These are phyloP conservation scores for Candida takata DNA, from an alignment of 805 yeast genomes.

Conservation along the genomic window DNA sequence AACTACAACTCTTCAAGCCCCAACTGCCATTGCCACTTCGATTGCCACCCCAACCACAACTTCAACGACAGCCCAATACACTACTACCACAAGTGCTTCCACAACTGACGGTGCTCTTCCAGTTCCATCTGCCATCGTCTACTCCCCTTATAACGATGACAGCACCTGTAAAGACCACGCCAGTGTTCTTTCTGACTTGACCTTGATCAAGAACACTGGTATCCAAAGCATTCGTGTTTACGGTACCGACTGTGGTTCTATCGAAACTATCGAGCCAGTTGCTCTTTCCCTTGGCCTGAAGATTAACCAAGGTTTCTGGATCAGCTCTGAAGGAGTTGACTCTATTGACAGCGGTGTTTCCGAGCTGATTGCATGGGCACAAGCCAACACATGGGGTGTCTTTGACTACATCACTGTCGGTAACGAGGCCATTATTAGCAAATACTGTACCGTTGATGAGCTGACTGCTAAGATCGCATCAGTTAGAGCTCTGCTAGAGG, in stretches of 20 bases:
- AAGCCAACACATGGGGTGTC: conserved; percentile 57
- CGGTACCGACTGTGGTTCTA: conserved; percentile 79
- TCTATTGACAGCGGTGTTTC: conserved; percentile 57
- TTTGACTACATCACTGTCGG: conserved; percentile 78
- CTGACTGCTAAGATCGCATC: conserved; percentile 56
- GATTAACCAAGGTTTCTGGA: conserved; percentile 87
- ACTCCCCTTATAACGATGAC: conserved; percentile 71
- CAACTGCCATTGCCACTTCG: conserved; percentile 18
- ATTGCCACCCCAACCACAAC: conserved; percentile 14
- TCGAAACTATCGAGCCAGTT: conserved; percentile 57
- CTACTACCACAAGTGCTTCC: conserved; percentile 25
- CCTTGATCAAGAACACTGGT: conserved; percentile 50
- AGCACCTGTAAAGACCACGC: conserved; percentile 57
- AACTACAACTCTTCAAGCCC: conserved; percentile 13
- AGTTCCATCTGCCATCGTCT: conserved; percentile 55
- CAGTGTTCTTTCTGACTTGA: conserved; percentile 52
- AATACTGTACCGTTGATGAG: conserved; percentile 53
- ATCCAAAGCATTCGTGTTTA: conserved; percentile 66
- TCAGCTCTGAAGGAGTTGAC: conserved; percentile 53
- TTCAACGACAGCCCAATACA: conserved; percentile 10
- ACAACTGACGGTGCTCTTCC: conserved; percentile 27
- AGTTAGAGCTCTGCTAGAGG: conserved; percentile 50
- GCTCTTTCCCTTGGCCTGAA: conserved; percentile 53
- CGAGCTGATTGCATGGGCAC: conserved; percentile 43
- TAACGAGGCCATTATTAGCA: conserved; percentile 74